These are phyloP conservation scores for Alternaria postmessia DNA, from an alignment of 2,329 filamentous ascomycete species.

Conservation along the genomic window DNA sequence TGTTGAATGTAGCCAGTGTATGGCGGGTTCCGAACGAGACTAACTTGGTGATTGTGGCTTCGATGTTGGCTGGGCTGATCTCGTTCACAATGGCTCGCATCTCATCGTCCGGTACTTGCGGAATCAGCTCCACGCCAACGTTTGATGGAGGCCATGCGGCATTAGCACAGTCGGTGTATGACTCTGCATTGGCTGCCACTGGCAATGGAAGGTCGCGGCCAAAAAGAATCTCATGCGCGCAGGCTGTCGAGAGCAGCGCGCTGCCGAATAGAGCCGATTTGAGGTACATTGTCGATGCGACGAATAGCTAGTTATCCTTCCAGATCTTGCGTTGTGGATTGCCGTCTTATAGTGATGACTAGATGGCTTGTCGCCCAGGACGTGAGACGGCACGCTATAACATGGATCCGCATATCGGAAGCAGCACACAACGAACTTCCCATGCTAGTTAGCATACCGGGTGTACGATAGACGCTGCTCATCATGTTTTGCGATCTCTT, in stretches of 20 bases:
- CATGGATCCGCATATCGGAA: slow-evolving; percentile 13
- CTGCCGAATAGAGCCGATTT: slow-evolving; percentile 14
- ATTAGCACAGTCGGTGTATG: slow-evolving; percentile 44
- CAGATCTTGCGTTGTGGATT: not conserved
- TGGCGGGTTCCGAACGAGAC: slow-evolving; percentile 66
- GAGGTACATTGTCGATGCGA: slow-evolving; percentile 29
- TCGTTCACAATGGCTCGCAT: slow-evolving; percentile 52
- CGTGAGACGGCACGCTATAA: slow-evolving; percentile 7
- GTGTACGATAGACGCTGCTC: slow-evolving; percentile 18
- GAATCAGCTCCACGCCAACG: slow-evolving; percentile 48
- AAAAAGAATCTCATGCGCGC: slow-evolving; percentile 37
- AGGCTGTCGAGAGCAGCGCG: slow-evolving; percentile 28
- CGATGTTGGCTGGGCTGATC: slow-evolving; percentile 56
- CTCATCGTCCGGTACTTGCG: slow-evolving; percentile 54
- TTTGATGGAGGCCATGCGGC: slow-evolving; percentile 55
- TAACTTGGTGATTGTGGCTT: slow-evolving; percentile 62
- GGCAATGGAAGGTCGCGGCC: slow-evolving; percentile 38
- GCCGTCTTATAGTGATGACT: slow-evolving; percentile 20
- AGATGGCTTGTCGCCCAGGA: not conserved
- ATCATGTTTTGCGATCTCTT: slow-evolving; percentile 13
- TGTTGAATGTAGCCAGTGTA: slow-evolving; percentile 63
- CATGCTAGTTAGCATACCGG: slow-evolving; percentile 32
- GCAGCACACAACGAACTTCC: slow-evolving; percentile 34
- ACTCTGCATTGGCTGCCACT: slow-evolving; percentile 43
- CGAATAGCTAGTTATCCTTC: not conserved